These are phyloP conservation scores for Lipomyces sp. DNA, from an alignment of 805 yeast genomes.

Conservation along the genomic window DNA sequence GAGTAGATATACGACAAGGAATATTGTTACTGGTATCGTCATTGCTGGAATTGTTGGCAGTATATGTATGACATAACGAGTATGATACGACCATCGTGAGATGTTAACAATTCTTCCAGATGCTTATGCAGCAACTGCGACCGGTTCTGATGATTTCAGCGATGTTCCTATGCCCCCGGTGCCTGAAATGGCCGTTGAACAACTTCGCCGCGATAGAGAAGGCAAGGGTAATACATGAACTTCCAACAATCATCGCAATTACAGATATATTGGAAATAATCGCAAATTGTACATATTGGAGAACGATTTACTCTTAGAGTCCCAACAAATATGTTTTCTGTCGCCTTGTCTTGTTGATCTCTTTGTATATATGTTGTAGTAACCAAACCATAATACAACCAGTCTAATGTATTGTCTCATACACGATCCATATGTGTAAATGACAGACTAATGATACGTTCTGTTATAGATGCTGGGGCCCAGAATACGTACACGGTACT, in stretches of 20 bases:
- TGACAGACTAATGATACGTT: background rate
- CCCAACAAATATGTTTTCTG: background rate
- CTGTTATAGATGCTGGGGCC: too few species aligned
- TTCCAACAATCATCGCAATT: background rate
- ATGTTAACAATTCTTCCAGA: constrained; percentile 34
- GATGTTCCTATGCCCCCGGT: constrained; percentile 96
- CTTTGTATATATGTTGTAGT: background rate
- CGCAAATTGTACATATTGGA: background rate
- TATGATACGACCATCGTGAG: background rate
- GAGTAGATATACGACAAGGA: constrained; percentile 14
- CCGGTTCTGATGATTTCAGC: constrained; percentile 73
- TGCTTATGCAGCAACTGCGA: constrained; percentile 58
- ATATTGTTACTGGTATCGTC: constrained; percentile 27
- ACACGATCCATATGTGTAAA: background rate
- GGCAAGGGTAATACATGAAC: background rate
- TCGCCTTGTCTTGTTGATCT: background rate
- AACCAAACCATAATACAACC: background rate
- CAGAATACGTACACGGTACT: too few species aligned
- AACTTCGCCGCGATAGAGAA: constrained; percentile 54
- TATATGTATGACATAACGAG: constrained; percentile 13
- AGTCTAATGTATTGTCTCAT: background rate
- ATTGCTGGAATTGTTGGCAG: constrained; percentile 17
- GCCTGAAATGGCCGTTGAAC: constrained; percentile 72
- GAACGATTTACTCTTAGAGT: background rate
- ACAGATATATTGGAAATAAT: too few species aligned